phyloP scores from a whole-genome alignment of 805 yeast species.

The Metschnikowia arizonensis region DNA sequence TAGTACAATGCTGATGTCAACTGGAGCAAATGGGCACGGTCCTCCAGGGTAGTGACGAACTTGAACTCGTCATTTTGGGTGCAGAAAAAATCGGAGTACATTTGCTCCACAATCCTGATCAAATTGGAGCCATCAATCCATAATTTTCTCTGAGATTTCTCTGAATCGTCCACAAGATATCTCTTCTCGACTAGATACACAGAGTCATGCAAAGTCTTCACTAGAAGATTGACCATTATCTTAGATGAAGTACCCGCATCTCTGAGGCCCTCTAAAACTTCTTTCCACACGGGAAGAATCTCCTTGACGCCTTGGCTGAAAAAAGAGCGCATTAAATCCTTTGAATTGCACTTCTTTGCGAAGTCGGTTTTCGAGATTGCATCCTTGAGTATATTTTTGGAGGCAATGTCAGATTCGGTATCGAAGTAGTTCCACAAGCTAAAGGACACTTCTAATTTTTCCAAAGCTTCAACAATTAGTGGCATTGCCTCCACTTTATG shows the following conservation, averaged over 20 bases:
- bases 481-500: conserved; percentile 38
- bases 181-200: conserved; percentile 38
- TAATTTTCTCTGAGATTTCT: conserved; percentile 27
- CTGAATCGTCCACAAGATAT: conserved; percentile 29
- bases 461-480: conserved; percentile 28
- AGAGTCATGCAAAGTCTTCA: conserved; percentile 28
- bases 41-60: conserved; percentile 14
- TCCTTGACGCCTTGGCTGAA: conserved; percentile 23
- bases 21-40: conserved; percentile 22
- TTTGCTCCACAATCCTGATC: conserved; percentile 37
- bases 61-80: conserved; percentile 7
- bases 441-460: conserved; percentile 42
- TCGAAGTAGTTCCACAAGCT: conserved; percentile 34
- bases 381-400: conserved; percentile 13
- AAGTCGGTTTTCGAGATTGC: conserved; percentile 10
- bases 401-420: conserved; percentile 6
- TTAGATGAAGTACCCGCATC: conserved; percentile 17
- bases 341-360: conserved; percentile 6
- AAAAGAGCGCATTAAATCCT: conserved; percentile 25
- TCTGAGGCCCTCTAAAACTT: conserved; percentile 22
- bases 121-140: conserved; percentile 49
- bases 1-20: conserved; percentile 32
- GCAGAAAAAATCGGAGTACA: conserved; percentile 28
- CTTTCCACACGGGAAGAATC: conserved; percentile 28
- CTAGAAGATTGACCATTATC: conserved; percentile 22